Evolutionary conservation across 345 rosid genomes (phyloP).

Genomic region (Angophora floribunda): DNA sequence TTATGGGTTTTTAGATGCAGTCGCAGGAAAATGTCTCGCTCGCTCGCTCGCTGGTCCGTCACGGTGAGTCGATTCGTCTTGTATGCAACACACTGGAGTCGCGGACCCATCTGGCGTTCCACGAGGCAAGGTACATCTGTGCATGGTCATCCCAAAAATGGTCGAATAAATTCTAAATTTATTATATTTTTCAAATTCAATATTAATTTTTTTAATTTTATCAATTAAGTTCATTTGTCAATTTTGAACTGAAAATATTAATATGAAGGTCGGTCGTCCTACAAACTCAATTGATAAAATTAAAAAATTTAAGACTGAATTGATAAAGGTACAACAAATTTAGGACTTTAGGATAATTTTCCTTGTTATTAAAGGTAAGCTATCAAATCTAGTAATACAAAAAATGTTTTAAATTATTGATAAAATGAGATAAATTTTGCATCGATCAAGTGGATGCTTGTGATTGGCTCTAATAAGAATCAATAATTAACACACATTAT

Average conservation of each 20-base stretch:
- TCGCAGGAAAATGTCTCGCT: background rate
- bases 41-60: background rate
- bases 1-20: background rate
- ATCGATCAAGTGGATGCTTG: background rate
- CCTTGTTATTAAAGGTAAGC: background rate
- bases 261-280: too few species aligned
- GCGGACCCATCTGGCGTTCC: background rate
- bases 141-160: rapidly evolving
- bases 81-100: too few species aligned
- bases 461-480: background rate
- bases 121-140: background rate
- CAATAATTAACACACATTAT: rapidly evolving
- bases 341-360: too few species aligned
- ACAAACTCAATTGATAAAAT: too few species aligned
- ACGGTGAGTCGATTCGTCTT: background rate
- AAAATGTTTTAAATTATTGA: background rate
- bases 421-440: background rate
- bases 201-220: too few species aligned
- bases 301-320: too few species aligned
- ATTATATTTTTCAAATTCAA: too few species aligned
- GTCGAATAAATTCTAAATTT: too few species aligned
- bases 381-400: rapidly evolving
- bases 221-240: too few species aligned
- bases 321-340: too few species aligned
- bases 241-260: too few species aligned